Base-by-base conservation (phyloP, 2,329 filamentous ascomycete genomes). In the Botrytis fragariae region DNA sequence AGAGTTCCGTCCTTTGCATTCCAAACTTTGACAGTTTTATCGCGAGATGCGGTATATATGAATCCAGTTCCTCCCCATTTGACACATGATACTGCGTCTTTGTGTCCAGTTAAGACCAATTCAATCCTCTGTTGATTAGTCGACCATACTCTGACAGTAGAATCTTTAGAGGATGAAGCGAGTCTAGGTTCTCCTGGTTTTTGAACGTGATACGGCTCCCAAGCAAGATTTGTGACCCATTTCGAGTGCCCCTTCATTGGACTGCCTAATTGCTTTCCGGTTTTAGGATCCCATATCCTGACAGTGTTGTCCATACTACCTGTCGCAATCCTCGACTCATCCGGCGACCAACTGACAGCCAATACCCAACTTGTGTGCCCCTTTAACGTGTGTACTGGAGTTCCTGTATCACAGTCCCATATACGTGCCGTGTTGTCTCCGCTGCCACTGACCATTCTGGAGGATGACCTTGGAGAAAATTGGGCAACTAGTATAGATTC, bases 351-450 rank as follows among this genome's bases (percentile, higher is more conserved):
- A 72, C 90, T 89, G 5, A 97, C 93, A 2, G 91, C 93, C 72
- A 98, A 83, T 5, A 98, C 94, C 95, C 95, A 98, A 74, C 92
- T 92, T 3, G 91, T 91, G 82, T 98, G 96, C 0, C 94, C 94
- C 78, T 93, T 92, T 67, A 98, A 84, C 0, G 94, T 98, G 82
- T 93, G 89, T 75, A 93, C 88, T 0, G 95, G 94, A 18, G 94
- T 98, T 65, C 95, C 95, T 0, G 94, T 98, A 79, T 98, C 93
- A 67, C 94, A 95, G 79, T 99, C 95, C 94, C 94, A 98, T 84
- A 98, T 91, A 73, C 95, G 86, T 0, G 95, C 95, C 1, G 95
- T 98, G 77, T 92, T 92, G 80, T 99, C 96, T 64, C 96, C 96
- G 75, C 92, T 94, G 0, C 95, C 96, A 1, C 93, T 97, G 0